Percentiles rank a stretch among this genome's conserved stretches.
phyloP scores from a whole-genome alignment of 2,329 filamentous ascomycete species.

The Aspergillus sp. region DNA sequence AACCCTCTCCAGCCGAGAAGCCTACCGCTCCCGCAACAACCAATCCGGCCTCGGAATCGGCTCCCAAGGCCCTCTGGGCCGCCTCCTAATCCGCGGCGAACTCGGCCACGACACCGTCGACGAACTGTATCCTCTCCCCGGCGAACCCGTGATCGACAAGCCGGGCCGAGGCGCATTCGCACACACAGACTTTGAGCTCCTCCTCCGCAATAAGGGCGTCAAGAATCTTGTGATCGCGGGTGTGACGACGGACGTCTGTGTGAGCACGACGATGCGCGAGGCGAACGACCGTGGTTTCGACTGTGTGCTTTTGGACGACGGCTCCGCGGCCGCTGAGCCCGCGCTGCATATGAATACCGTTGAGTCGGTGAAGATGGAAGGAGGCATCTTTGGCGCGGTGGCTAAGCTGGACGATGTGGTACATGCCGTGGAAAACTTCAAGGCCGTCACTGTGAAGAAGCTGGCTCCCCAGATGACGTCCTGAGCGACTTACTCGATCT shows the following conservation, averaged over 20 bases:
- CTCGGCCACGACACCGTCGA: slow-evolving; percentile 61
- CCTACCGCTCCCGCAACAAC: slow-evolving; percentile 58
- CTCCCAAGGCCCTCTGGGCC: slow-evolving; percentile 58
- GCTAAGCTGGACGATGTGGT: slow-evolving; percentile 46
- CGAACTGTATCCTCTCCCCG: slow-evolving; percentile 55
- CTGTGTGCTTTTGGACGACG: slow-evolving; percentile 57
- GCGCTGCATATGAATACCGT: slow-evolving; percentile 47
- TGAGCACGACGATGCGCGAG: slow-evolving; percentile 60
- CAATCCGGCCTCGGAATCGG: slow-evolving; percentile 56
- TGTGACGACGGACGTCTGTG: slow-evolving; percentile 61
- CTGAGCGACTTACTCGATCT: slow-evolving; percentile 20
- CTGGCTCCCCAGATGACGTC: slow-evolving; percentile 46
- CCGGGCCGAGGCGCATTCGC: slow-evolving; percentile 59
- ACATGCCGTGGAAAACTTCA: slow-evolving; percentile 49
- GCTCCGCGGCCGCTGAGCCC: slow-evolving; percentile 48
- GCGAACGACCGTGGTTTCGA: slow-evolving; percentile 62
- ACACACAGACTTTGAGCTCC: slow-evolving; percentile 59
- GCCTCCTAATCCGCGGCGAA: slow-evolving; percentile 63
- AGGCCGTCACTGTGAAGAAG: slow-evolving; percentile 47
- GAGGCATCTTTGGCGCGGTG: slow-evolving; percentile 50
- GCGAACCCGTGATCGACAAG: slow-evolving; percentile 60
- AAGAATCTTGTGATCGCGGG: slow-evolving; percentile 59
- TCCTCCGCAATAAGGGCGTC: slow-evolving; percentile 56
- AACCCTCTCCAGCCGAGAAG: slow-evolving; percentile 60
- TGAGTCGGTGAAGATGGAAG: slow-evolving; percentile 53